A percentile compares a stretch with the other conserved stretches of the same genome.
Conservation (phyloP, 495 filamentous ascomycete genomes). For the Penicillium simplicissimum region DNA sequence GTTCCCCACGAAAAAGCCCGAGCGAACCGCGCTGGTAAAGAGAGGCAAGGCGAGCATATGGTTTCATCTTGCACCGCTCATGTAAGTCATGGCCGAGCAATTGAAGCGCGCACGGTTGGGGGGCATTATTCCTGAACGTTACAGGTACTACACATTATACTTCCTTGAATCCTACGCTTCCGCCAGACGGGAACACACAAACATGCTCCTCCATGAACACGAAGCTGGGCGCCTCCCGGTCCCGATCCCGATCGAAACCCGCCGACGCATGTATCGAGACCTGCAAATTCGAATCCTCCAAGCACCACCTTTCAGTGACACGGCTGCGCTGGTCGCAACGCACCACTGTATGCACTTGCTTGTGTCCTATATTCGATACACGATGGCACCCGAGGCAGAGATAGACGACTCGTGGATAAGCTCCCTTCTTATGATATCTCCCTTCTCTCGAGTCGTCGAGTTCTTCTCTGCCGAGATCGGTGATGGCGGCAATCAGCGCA, state of each 20-base stretch:
- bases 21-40: slow-evolving; percentile 37
- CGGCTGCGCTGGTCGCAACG: slow-evolving; percentile 43
- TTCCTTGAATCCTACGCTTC: slow-evolving; percentile 45
- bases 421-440: slow-evolving; percentile 45
- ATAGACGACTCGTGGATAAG: slow-evolving; percentile 47
- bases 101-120: not conserved
- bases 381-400: slow-evolving; percentile 35
- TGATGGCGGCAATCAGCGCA: slow-evolving; percentile 43
- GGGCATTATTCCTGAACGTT: not conserved
- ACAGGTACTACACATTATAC: slow-evolving; percentile 45
- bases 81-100: slow-evolving; percentile 29
- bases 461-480: slow-evolving; percentile 52
- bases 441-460: slow-evolving; percentile 43
- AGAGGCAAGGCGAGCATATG: slow-evolving; percentile 36
- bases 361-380: slow-evolving; percentile 42
- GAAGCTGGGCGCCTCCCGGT: slow-evolving; percentile 44
- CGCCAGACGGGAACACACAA: slow-evolving; percentile 45
- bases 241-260: slow-evolving; percentile 35
- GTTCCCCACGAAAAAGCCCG: slow-evolving; percentile 33
- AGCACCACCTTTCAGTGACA: slow-evolving; percentile 47
- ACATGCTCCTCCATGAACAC: slow-evolving; percentile 42
- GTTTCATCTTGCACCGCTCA: slow-evolving; percentile 45
- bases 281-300: slow-evolving; percentile 44
- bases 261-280: slow-evolving; percentile 41
- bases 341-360: slow-evolving; percentile 50